Evolutionary conservation across 495 filamentous ascomycete species (phyloP).

Genomic region (Daldinia loculata): DNA sequence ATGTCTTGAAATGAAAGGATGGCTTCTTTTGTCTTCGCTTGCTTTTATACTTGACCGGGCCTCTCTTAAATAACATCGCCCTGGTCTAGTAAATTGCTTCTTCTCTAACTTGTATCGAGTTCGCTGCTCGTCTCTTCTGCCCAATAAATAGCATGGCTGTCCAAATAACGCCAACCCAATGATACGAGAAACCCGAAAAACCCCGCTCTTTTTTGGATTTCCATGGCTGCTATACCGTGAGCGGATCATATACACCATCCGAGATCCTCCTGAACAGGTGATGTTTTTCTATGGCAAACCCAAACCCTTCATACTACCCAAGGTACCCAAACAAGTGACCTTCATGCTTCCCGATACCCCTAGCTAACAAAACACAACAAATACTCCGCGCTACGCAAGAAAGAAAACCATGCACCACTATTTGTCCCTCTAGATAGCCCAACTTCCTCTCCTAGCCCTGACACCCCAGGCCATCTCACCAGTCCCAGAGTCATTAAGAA

Average conservation of each 20-base stretch:
- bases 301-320: not conserved
- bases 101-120: slow-evolving; percentile 2
- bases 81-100: not conserved
- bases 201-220: not conserved
- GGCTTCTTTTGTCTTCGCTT: not conserved
- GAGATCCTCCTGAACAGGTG: not conserved
- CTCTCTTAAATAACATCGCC: not conserved
- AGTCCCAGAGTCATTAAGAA: slow-evolving; percentile 62
- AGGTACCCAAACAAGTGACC: slow-evolving; percentile 1
- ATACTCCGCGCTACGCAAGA: slow-evolving; percentile 24
- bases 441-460: slow-evolving; percentile 78
- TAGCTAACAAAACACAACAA: slow-evolving; percentile 1
- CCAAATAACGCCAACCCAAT: slow-evolving; percentile 22
- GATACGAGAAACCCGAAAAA: slow-evolving; percentile 4
- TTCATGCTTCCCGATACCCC: not conserved
- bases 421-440: slow-evolving; percentile 67
- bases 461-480: slow-evolving; percentile 73
- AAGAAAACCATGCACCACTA: not conserved
- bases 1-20: not conserved
- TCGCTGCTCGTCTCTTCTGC: not conserved
- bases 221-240: slow-evolving; percentile 2
- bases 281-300: slow-evolving; percentile 8
- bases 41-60: not conserved
- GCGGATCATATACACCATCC: not conserved
- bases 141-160: not conserved